Evolutionary conservation across 305 asterid species (phyloP), one percentile per base, ranked within the genome.

Genomic region (Vinca major): DNA sequence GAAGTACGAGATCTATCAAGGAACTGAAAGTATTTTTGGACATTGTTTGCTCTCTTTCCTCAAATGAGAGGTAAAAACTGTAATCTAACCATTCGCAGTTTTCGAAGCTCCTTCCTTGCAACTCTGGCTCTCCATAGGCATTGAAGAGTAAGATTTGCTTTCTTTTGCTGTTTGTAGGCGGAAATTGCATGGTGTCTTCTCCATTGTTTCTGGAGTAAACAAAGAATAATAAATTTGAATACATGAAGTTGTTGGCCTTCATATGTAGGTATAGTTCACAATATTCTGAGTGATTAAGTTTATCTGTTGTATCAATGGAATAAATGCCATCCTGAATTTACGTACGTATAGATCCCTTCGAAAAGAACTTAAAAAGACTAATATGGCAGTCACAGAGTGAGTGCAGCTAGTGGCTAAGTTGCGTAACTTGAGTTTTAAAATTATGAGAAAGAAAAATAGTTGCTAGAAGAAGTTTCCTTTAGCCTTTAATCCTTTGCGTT

Each of bases 61-160:
- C 12, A 26, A 49, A 44, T 63, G 5, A 6, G 8, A n/a, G 33
- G 19, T 16, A 21, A 63, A 67, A 68, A 71, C 56, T 69, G 63
- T 17, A 62, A 53, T 70, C 88, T 51, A 49, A 92, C 98, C 89
- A 92, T 88, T 78, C 83, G 88, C 80, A 92, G 80, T 82, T 80
- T 86, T 17, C 96, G 89, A 72, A 92, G 96, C 83, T 85, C 96
- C 81, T 83, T 89, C 82, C 96, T 89, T 52, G 96, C 98, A 44
- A 85, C 75, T 77, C 86, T 84, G 56, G 85, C 88, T 86, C 98
- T 86, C 98, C 98, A 92, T 75, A 88, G 87, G 81, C 98, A 88
- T 80, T 92, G 98, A 78, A 91, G 85, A 72, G 86, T 75, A 54
- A 89, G 67, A 56, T 53, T 84, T 65, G 85, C 85, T 81, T 80